Percentiles rank a stretch among this genome's conserved stretches.
Evolutionary conservation across 2,329 filamentous ascomycete genomes (phyloP).

Genomic region (Hypomyces perniciosus): DNA sequence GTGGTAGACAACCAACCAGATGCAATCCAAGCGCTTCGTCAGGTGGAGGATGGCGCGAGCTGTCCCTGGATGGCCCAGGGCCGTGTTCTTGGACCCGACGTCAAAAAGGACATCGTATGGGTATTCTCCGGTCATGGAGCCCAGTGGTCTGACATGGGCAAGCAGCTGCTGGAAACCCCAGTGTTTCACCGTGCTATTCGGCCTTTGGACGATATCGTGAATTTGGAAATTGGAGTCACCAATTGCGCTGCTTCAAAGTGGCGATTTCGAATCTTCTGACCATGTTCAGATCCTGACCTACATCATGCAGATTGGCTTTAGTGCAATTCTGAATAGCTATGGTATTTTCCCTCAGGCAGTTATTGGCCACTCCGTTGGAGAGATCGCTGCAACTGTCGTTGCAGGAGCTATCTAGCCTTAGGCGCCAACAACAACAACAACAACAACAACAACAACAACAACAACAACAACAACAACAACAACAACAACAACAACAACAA

Average conservation of each 20-base stretch:
- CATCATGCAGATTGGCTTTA: constrained; percentile 8
- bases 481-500: too few relatives aligned
- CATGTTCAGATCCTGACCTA: constrained; percentile 10
- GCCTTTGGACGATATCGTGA: constrained; percentile 5
- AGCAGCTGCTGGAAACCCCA: neutral
- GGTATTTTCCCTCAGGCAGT: constrained; percentile 7
- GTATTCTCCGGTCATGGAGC: constrained; percentile 10
- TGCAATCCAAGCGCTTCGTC: neutral
- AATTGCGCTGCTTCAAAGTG: neutral
- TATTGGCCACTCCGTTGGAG: constrained; percentile 13
- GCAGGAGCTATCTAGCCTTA: constrained; percentile 8
- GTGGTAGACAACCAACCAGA: neutral
- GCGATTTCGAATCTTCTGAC: constrained; percentile 8
- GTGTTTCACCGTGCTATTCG: constrained; percentile 7
- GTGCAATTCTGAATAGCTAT: neutral
- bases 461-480: too few relatives aligned
- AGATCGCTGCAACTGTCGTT: constrained; percentile 10
- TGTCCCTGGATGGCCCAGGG: neutral
- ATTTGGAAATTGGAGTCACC: constrained; percentile 3
- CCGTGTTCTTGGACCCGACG: neutral
- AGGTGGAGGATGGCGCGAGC: neutral
- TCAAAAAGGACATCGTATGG: constrained; percentile 6
- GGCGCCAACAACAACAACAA: too few relatives aligned
- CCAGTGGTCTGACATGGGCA: constrained; percentile 9
- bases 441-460: too few relatives aligned